Evolutionary conservation across 768 basidiomycete species (phyloP), one percentile per base, ranked within the genome.

Genomic region (Tulasnella sp.): DNA sequence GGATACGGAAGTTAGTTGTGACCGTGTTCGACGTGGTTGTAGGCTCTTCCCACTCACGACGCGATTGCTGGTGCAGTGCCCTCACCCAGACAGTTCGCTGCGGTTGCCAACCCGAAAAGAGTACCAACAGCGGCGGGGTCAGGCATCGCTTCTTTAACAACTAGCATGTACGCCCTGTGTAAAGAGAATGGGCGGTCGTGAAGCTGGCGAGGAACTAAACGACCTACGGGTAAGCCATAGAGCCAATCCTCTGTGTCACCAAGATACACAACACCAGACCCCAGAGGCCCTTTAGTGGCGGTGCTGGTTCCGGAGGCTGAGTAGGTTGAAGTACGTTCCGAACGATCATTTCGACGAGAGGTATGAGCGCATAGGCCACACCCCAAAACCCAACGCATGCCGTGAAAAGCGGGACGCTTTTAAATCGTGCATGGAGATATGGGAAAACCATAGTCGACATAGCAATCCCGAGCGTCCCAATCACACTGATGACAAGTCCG

Each of bases 231-330:
- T 34, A 76, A 11, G 67, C 64, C 69, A 71, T 68, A 3, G 67
- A 38, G 11, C 64, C 75, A 31, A 76, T 29, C 67, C 67, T 68
- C 5, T 36, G 64, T 7, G 69, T 37, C 8, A 29, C 15, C 25
- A 76, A 45, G 52, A 71, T 70, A n/a, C 69, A 52, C 39, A 42
- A 76, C 42, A 52, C 39, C 39, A 25, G 69, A n/a, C 75, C 75
- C 69, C 49, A 69, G 8, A 34, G n/a, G 25, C 37, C 67, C 15
- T 29, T 9, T 1, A 40, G 69, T 3, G 64, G 58, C 14, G 39
- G 38, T 5, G 58, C 31, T 4, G 58, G 15, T 64, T 64, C 29
- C 3, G 29, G 14, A 34, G 11, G 2, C 7, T 34, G 29, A 11
- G 31, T 17, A 31, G 58, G 58, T 34, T 12, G 25, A 25, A 64